Percentiles rank a stretch among this genome's conserved stretches.
Conservation (phyloP, 495 filamentous ascomycete genomes). For the Lasiosphaeria miniovina region DNA sequence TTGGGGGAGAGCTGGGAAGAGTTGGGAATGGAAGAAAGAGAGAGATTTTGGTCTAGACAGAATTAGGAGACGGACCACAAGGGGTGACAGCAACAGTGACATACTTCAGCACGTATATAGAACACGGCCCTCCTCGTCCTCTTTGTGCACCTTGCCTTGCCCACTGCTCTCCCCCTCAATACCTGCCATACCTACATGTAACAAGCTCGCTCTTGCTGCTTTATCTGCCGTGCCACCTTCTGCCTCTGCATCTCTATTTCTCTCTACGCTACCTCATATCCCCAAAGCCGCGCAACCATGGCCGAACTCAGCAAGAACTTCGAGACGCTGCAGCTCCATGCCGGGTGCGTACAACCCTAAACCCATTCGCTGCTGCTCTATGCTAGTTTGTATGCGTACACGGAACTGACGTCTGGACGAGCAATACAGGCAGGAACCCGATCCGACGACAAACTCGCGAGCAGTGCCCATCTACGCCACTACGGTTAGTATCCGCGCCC, state of each 20-base stretch:
- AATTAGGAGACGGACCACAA: too few relatives aligned
- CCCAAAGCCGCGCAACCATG: constrained; percentile 21
- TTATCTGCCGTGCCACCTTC: too few relatives aligned
- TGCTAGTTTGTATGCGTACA: background rate
- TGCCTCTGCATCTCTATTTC: constrained; percentile 12
- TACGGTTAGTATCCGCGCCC: constrained; percentile 52
- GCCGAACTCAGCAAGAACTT: constrained; percentile 56
- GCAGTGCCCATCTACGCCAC: constrained; percentile 97
- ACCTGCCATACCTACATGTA: too few relatives aligned
- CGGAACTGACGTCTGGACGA: constrained; percentile 17
- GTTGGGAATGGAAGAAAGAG: background rate
- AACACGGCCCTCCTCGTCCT: too few relatives aligned
- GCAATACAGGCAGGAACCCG: constrained; percentile 67
- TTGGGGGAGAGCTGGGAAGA: background rate
- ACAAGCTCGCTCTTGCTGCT: too few relatives aligned
- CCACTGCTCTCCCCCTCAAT: too few relatives aligned
- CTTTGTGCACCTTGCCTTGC: too few relatives aligned
- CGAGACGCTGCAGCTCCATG: constrained; percentile 95
- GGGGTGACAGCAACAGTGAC: too few relatives aligned
- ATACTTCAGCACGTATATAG: too few relatives aligned
- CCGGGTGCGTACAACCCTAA: constrained; percentile 60
- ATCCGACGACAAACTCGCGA: constrained; percentile 81
- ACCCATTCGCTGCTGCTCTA: background rate
- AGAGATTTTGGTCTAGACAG: too few relatives aligned
- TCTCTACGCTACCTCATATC: background rate